phyloP scores from a whole-genome alignment of 139 green algal species.

The Asterochloris erici region DNA sequence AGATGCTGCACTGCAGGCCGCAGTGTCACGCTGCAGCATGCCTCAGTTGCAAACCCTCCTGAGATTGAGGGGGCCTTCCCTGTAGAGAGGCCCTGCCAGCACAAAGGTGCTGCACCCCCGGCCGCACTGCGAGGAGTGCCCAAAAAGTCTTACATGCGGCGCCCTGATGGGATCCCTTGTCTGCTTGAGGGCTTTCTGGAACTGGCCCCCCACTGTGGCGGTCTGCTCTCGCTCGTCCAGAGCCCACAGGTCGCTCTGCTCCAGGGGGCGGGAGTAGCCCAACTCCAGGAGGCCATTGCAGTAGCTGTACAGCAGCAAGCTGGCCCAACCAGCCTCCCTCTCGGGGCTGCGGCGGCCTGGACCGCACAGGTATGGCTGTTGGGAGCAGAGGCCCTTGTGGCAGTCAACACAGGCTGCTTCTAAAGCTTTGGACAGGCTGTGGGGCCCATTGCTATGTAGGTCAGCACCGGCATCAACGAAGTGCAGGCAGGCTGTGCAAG shows the following conservation, averaged over 20 bases:
- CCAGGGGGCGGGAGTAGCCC: conserved; percentile 3
- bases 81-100: neutral
- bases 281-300: conserved; percentile 5
- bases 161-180: neutral
- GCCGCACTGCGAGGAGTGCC: neutral
- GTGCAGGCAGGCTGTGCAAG: no score
- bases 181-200: neutral
- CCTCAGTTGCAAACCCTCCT: neutral
- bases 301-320: conserved; percentile 2
- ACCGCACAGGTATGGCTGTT: neutral
- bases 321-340: neutral
- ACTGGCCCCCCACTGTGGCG: neutral
- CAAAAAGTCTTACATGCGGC: neutral
- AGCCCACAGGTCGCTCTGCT: conserved; percentile 3
- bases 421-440: no score
- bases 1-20: neutral
- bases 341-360: conserved; percentile 11
- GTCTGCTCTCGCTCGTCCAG: conserved; percentile 2
- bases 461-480: no score
- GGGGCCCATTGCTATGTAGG: no score
- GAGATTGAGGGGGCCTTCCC: no score
- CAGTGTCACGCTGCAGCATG: neutral
- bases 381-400: no score
- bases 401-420: no score
- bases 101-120: neutral